Evolutionary conservation across 495 filamentous ascomycete genomes (phyloP), one percentile per base, ranked within the genome.

Genomic region (Oidiodendron maius): DNA sequence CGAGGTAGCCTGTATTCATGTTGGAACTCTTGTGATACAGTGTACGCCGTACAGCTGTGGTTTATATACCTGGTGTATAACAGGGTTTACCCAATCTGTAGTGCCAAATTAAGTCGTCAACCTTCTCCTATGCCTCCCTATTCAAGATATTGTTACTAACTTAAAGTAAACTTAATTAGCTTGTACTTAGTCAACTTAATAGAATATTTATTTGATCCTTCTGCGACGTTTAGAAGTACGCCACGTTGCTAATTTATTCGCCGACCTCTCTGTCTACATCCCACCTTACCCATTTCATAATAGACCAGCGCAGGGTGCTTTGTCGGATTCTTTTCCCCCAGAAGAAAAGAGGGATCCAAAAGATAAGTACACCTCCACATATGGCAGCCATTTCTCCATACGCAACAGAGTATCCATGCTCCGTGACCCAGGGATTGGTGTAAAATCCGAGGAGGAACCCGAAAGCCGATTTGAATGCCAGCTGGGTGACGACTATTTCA

Each of bases 371-470:
- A 9, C 45, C 56, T 0, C 63, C 67, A 40, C 66, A 57, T 30
- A 76, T 73, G 20, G 65, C 67, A 2, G 71, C 75, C 72, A 77
- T 77, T 35, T 64, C 60, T 11, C 74, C 72, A 51, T 70, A 77
- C 4, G 73, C 71, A 37, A 64, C 54, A 17, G 57, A 46, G 42
- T 77, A 77, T 1, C 73, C 74, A 44, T 64, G 23, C 11, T 61
- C 60, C n/a, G n/a, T n/a, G 17, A 78, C 64, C 75, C 73, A 76
- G 0, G 68, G 70, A 46, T 78, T 78, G 3, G 72, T 77, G 56
- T 76, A 77, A 43, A 78, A 78, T 2, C 71, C 74, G 13, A 78
- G 60, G 16, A 77, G 61, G 55, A 78, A 77, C 13, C 72, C 73
- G 50, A 77, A 76, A 13, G n/a, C n/a, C n/a, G n/a, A 62, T 57